Evolutionary conservation across 1,284 basidiomycete genomes (phyloP).

Genomic region (Mycosarcoma maydis): DNA sequence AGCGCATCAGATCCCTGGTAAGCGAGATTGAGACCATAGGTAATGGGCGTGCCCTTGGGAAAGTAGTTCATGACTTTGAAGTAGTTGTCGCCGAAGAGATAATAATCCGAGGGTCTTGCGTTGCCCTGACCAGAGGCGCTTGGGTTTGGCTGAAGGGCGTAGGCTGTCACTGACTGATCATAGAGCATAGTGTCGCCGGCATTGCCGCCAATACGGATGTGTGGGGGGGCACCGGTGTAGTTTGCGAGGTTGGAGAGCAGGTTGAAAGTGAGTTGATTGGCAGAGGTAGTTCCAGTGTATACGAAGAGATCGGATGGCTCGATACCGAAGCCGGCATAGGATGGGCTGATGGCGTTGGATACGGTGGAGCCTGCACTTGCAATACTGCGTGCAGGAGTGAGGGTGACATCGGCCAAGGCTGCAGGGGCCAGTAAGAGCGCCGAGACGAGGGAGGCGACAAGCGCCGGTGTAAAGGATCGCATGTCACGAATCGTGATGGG

Average conservation of each 20-base stretch:
- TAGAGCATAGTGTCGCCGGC: constrained; percentile 53
- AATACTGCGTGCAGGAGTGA: constrained; percentile 23
- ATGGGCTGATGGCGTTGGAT: constrained; percentile 47
- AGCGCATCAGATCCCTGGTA: constrained; percentile 41
- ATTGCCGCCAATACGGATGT: constrained; percentile 55
- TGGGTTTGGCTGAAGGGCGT: constrained; percentile 25
- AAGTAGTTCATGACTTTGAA: constrained; percentile 41
- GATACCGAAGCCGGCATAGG: constrained; percentile 56
- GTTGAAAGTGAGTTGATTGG: constrained; percentile 50
- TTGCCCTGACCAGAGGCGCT: constrained; percentile 27
- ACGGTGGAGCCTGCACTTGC: constrained; percentile 28
- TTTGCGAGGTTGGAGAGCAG: constrained; percentile 52
- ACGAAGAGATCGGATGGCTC: constrained; percentile 52
- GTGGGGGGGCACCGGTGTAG: constrained; percentile 52
- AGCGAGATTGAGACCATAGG: constrained; percentile 55
- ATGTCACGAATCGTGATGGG: constrained; percentile 1
- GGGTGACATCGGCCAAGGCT: constrained; percentile 18
- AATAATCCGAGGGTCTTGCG: constrained; percentile 26
- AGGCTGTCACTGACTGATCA: constrained; percentile 17
- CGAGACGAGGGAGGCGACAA: constrained; percentile 31
- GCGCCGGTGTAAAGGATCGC: constrained; percentile 27
- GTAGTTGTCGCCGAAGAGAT: constrained; percentile 43
- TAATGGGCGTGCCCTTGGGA: constrained; percentile 49
- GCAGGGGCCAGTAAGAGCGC: constrained; percentile 15
- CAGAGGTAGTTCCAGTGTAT: constrained; percentile 40